Conservation (phyloP, 306 rosid species). For the Vigna mungo region DNA sequence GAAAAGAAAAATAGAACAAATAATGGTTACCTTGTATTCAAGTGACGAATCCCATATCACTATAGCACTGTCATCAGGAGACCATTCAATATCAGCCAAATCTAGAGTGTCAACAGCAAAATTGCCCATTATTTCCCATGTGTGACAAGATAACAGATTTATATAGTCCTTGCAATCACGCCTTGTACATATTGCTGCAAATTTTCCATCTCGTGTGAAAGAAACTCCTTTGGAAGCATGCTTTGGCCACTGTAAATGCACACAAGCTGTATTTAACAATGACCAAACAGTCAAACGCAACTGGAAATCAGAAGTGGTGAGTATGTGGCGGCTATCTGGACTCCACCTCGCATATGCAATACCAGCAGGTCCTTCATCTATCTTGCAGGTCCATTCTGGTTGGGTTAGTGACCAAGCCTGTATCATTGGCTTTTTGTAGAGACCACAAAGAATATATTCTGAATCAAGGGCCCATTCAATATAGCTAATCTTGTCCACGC, state of each 20-base stretch:
- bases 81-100: conserved; percentile 93
- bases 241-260: conserved; percentile 94
- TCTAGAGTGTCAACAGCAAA: conserved; percentile 91
- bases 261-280: conserved; percentile 89
- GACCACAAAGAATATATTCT: conserved; percentile 97
- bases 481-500: conserved; percentile 98
- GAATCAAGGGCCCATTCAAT: conserved; percentile 99
- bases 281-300: conserved; percentile 97
- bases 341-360: conserved; percentile 98
- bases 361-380: conserved; percentile 98
- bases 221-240: conserved; percentile 96
- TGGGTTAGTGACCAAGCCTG: conserved; percentile 97
- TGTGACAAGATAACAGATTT: conserved; percentile 85
- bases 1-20: conserved; percentile 31
- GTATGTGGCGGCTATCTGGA: conserved; percentile 98
- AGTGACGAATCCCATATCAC: conserved; percentile 97
- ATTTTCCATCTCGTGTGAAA: conserved; percentile 89
- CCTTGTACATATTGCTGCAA: conserved; percentile 94
- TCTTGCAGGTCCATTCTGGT: conserved; percentile 99
- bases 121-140: conserved; percentile 96
- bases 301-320: conserved; percentile 94
- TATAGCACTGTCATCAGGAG: conserved; percentile 98
- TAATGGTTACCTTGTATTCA: conserved; percentile 78
- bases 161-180: conserved; percentile 95
- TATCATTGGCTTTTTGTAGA: conserved; percentile 90